Base-by-base conservation (phyloP, 805 yeast species). In the Yarrowia bubula region DNA sequence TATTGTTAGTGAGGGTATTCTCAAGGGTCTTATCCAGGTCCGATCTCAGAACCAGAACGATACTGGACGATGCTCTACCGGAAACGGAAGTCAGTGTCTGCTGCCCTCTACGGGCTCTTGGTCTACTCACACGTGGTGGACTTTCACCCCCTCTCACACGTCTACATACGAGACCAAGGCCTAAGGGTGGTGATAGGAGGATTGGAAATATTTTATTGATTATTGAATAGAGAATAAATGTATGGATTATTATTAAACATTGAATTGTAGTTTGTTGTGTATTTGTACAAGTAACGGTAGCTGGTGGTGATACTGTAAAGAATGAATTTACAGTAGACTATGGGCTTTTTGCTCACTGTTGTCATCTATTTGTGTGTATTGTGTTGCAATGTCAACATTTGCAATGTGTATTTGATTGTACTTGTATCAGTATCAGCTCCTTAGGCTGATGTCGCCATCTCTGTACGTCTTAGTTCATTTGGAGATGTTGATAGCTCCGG, bases 31-130 rank as follows among this genome's bases (percentile, higher is more conserved):
- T 17, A 22, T 58, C 43, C 64, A 58, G 43, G 43, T 37, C 13
- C 50, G 64, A 58, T 43, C 50, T 35, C 50, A 58, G 51, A 44
- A 43, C 51, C 64, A 58, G 64, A 58, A 58, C 51, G 64, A 58
- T 28, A 58, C 64, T 55, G 62, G 63, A 38, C 39, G 37, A 7
- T 47, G 53, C 53, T 15, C 9, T n/a, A 47, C 39, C 18, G 55
- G 55, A 10, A 55, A 39, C 39, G 37, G 61, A 10, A 15, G 33
- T 17, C 28, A 47, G 39, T 47, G 53, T 15, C 39, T 32, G 8
- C 43, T 58, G 51, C 64, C 64, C 35, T 6, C 51, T 31, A 58
- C 64, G 35, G 64, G 64, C 37, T 31, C 51, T 37, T 58, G 64
- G 64, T 32, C 50, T 18, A 44, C 31, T 32, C 64, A 58, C 17